Base-by-base conservation (phyloP, 257 asterid genomes). In the Nemophila menziesii region DNA sequence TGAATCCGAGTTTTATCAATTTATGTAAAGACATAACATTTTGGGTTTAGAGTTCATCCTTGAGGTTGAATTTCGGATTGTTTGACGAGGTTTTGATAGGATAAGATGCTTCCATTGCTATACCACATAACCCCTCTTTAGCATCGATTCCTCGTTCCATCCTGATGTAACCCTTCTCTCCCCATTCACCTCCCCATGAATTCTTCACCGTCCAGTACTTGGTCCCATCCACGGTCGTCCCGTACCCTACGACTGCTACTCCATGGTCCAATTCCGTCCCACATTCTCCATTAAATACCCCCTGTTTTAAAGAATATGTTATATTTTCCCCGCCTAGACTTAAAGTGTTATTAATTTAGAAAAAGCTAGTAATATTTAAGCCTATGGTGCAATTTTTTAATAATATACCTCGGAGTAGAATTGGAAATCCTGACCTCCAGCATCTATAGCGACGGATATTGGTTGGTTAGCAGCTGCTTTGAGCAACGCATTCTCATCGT, bases 161-260 rank as follows among this genome's bases (percentile, higher is more conserved):
- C 62, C 97, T 72, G 9, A 86, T 59, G 50, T 82, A 86, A 3
- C 97, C 97, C 24, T 63, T 77, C 45, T 86, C 97, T 16, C 97
- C 97, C 97, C 97, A 86, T 42, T 70, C 78, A 0, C 49, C 4
- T 21, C 94, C 96, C 96, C 96, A 81, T 0, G 96, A 86, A 39
- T 86, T 86, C 55, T 63, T 81, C 61, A 81, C 90, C 0, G 48
- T 70, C 86, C 92, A 73, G 44, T 78, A 86, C 33, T 81, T 73
- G 4, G 86, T 78, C 24, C 92, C 86, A 33, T 86, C 92, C 0
- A 65, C 60, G 0, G 87, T 73, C 16, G 86, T 57, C 12, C 96
- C 93, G 8, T 86, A 86, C 21, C 96, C 96, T 40, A 86, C 96
- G 8, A 72, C 43, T 20, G 92, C 87, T 46, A 86, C 93, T 12